Evolutionary conservation across 352 stramenopile genomes (phyloP).

Genomic region (Phytophthora brassicae): DNA sequence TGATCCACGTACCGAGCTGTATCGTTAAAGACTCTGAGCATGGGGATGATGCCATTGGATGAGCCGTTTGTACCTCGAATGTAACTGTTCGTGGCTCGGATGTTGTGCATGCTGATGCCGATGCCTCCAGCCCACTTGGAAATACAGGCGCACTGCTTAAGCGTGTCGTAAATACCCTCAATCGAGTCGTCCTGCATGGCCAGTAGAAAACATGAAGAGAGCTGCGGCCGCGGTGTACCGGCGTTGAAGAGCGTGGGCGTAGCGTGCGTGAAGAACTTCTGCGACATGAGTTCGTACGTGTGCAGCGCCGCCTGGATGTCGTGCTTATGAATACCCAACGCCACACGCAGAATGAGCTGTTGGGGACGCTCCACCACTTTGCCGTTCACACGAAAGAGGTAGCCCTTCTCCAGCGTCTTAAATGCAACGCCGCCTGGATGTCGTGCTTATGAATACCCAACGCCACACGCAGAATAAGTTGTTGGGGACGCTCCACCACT

Average conservation of each 20-base stretch:
- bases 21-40: slow-evolving; percentile 99
- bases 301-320: slow-evolving; percentile 94
- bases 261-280: slow-evolving; percentile 98
- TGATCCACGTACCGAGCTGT: slow-evolving; percentile 99
- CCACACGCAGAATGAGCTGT: slow-evolving; percentile 99
- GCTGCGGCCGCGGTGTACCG: slow-evolving; percentile 97
- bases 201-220: slow-evolving; percentile 98
- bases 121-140: slow-evolving; percentile 99
- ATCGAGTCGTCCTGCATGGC: slow-evolving; percentile 99
- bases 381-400: slow-evolving; percentile 95
- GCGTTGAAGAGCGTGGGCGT: slow-evolving; percentile 99
- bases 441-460: slow-evolving; percentile 98
- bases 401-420: slow-evolving; percentile 98
- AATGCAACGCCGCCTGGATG: too few relatives aligned
- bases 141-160: slow-evolving; percentile 99
- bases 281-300: slow-evolving; percentile 98
- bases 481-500: slow-evolving; percentile 97
- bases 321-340: slow-evolving; percentile 97
- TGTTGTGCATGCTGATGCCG: slow-evolving; percentile 98
- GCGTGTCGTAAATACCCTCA: slow-evolving; percentile 99
- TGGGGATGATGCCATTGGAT: slow-evolving; percentile 99
- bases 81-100: slow-evolving; percentile 96
- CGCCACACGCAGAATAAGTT: slow-evolving; percentile 98
- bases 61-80: slow-evolving; percentile 98
- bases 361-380: slow-evolving; percentile 97